phyloP scores from a whole-genome alignment of 805 yeast species.

The Huiozyma naganishii region DNA sequence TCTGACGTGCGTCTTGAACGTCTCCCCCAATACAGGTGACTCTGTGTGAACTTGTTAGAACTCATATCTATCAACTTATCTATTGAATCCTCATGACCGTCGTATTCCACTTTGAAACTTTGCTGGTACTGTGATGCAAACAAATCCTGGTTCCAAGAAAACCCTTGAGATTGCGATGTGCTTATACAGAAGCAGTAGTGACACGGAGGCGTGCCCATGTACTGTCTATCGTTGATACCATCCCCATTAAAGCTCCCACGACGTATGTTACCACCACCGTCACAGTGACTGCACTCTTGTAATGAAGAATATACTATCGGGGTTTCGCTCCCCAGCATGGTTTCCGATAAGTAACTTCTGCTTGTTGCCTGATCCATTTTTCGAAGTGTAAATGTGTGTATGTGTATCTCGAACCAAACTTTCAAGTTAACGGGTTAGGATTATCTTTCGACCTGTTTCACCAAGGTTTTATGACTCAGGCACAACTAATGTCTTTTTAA shows the following conservation, averaged over 20 bases:
- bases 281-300: background rate
- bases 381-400: too few species aligned
- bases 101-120: conserved; percentile 28
- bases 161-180: conserved; percentile 54
- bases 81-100: conserved; percentile 7
- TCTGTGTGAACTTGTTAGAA: background rate
- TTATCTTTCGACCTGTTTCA: too few species aligned
- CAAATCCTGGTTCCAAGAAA: conserved; percentile 64
- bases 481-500: too few species aligned
- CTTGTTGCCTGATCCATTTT: background rate
- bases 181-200: conserved; percentile 30
- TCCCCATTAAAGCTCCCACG: background rate
- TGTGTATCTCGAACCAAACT: too few species aligned
- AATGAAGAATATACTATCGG: conserved; percentile 2
- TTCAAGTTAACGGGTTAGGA: too few species aligned
- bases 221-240: conserved; percentile 3
- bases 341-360: background rate
- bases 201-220: conserved; percentile 33
- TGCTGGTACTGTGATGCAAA: conserved; percentile 68
- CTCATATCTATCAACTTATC: conserved; percentile 6
- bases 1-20: conserved; percentile 21
- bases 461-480: too few species aligned
- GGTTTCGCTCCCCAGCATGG: conserved; percentile 3
- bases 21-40: background rate
- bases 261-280: background rate